Evolutionary conservation across 2,329 filamentous ascomycete species (phyloP).

Genomic region (Fusarium sororula): DNA sequence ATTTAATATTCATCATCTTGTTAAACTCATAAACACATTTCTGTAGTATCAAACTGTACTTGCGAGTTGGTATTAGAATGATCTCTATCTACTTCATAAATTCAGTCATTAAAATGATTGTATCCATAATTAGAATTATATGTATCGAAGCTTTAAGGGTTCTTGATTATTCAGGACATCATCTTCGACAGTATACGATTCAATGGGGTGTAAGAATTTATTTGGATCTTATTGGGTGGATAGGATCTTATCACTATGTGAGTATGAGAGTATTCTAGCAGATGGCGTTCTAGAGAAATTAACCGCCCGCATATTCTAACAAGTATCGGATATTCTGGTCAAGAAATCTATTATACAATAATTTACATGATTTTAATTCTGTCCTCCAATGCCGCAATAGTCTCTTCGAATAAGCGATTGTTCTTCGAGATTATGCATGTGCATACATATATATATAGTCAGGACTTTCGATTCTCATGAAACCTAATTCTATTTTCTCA

Average conservation of each 20-base stretch:
- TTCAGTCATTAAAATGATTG: too few species aligned
- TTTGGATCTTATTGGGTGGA: rapidly evolving
- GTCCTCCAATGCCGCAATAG: background rate
- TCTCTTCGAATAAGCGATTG: background rate
- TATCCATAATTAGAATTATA: too few species aligned
- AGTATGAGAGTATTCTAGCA: background rate
- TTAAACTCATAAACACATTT: rapidly evolving
- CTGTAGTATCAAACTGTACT: too few species aligned
- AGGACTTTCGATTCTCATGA: rapidly evolving
- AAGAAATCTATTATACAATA: background rate
- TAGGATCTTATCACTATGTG: too few species aligned
- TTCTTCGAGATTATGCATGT: too few species aligned
- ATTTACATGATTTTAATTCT: rapidly evolving
- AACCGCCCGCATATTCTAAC: rapidly evolving
- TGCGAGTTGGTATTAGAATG: too few species aligned
- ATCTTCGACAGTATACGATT: rapidly evolving
- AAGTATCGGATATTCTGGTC: rapidly evolving
- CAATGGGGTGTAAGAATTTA: rapidly evolving
- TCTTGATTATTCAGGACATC: rapidly evolving
- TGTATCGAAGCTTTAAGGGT: rapidly evolving
- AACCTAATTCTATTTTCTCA: background rate
- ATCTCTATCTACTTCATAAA: too few species aligned
- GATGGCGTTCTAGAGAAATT: background rate
- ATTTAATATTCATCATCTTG: background rate
- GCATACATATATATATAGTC: too few species aligned